A percentile compares a stretch with the other conserved stretches of the same genome.
phyloP scores from a whole-genome alignment of 306 rosid species.

The Quercus glauca region DNA sequence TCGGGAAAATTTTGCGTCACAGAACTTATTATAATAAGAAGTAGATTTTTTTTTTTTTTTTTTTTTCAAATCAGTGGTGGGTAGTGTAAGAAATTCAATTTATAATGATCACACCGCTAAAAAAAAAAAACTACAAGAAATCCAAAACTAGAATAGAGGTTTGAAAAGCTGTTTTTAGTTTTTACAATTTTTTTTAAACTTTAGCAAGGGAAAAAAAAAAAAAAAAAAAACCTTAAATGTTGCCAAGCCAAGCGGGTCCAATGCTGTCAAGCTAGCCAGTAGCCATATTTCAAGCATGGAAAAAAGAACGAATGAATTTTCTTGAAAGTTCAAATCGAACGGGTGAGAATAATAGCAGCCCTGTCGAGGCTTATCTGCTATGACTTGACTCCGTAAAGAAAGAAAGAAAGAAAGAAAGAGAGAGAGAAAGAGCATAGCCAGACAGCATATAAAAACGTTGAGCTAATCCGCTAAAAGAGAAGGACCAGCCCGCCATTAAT shows the following conservation, averaged over 20 bases:
- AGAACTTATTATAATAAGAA: no score
- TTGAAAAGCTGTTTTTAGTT: no score
- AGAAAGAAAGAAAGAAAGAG: constrained; percentile 5
- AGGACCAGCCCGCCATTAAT: constrained; percentile 39
- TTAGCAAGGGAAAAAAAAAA: no score
- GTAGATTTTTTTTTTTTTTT: no score
- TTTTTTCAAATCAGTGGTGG: no score
- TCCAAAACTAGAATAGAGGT: no score
- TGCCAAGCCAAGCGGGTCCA: background rate
- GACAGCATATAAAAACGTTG: background rate
- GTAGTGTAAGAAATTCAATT: no score
- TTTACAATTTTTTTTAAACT: no score
- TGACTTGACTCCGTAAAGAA: background rate
- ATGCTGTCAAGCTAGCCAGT: background rate
- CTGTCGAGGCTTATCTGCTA: constrained; percentile 5
- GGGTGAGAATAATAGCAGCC: constrained; percentile 10
- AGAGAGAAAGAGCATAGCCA: background rate
- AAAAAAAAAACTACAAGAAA: no score
- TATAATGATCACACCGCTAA: no score
- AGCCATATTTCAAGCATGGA: constrained; percentile 15
- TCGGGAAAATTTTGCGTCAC: no score
- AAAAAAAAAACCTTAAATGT: background rate
- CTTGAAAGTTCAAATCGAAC: constrained; percentile 5
- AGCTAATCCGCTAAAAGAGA: background rate
- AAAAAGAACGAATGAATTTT: background rate